Percentiles rank a stretch among this genome's conserved stretches.
Evolutionary conservation across 2,329 filamentous ascomycete genomes (phyloP).

Genomic region (Juglanconis oblonga): DNA sequence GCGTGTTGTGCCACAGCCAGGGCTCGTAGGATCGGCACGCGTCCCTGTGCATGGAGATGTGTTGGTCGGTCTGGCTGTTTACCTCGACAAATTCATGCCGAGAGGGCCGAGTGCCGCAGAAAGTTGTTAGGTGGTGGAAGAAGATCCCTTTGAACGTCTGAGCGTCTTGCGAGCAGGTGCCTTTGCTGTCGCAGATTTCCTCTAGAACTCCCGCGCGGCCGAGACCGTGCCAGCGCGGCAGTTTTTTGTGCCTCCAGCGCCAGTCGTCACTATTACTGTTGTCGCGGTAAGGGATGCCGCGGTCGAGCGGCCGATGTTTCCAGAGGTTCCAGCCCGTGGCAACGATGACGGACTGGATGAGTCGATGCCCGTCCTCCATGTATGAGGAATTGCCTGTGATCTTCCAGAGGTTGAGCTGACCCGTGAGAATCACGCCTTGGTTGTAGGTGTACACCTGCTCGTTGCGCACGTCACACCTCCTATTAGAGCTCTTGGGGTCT

Average conservation of each 20-base stretch:
- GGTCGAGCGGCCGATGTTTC: constrained; percentile 40
- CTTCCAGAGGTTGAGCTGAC: constrained; percentile 75
- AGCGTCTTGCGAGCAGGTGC: constrained; percentile 74
- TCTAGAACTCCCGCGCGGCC: constrained; percentile 79
- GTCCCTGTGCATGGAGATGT: constrained; percentile 16
- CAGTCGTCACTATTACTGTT: background rate
- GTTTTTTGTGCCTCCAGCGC: constrained; percentile 29
- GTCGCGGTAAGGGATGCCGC: constrained; percentile 21
- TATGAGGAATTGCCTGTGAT: constrained; percentile 71
- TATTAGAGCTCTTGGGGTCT: constrained; percentile 60
- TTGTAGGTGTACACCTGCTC: constrained; percentile 96
- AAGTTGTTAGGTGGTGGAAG: constrained; percentile 80
- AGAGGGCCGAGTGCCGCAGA: constrained; percentile 64
- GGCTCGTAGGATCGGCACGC: constrained; percentile 8
- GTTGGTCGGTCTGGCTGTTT: constrained; percentile 15
- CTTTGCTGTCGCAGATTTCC: constrained; percentile 75
- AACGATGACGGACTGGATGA: constrained; percentile 69
- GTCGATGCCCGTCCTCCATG: constrained; percentile 73
- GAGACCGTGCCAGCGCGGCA: constrained; percentile 67
- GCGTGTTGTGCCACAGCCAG: constrained; percentile 18
- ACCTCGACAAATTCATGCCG: constrained; percentile 25
- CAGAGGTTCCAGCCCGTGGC: constrained; percentile 72
- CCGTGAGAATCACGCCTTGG: constrained; percentile 84
- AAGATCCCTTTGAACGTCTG: constrained; percentile 96
- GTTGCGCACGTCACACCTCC: constrained; percentile 75